Evolutionary conservation across 257 asterid genomes (phyloP), one percentile per base, ranked within the genome.

Genomic region (Salvia hispanica): DNA sequence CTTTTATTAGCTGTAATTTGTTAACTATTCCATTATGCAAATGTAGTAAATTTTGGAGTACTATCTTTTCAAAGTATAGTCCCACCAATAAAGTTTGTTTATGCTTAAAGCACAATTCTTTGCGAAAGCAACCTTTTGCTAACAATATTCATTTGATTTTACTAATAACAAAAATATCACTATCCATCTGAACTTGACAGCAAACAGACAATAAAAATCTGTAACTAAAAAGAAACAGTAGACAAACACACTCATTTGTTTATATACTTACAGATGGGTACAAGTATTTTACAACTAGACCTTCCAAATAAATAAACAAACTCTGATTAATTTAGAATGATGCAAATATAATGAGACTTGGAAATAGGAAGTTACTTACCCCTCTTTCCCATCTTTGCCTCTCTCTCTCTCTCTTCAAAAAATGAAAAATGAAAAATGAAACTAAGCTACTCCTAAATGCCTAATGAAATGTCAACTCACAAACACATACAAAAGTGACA

Each of bases 101-200:
- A 70, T 72, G 85, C 95, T 85, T 90, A 74, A 86, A 86, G 90
- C 85, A 83, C 62, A 84, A 81, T 78, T 79, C 67, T 66, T 37
- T 42, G 16, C 55, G 70, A 82, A 75, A 80, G 76, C 82, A 83
- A 67, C 57, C 47, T 64, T 74, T 72, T 43, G 61, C 76, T 58
- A 72, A 18, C 66, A 63, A 45, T 62, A 62, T 52, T 16, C 21
- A 46, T 42, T 42, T 44, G 14, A 72, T 34, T 43, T 54, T 53
- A 47, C 12, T 46, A 58, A 39, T 25, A 61, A 28, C 52, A 58
- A n/a, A n/a, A 43, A 74, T 45, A 70, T 39, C 52, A 75, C 21
- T 42, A 33, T 58, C 33, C 48, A 47, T 16, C 47, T 53, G 3
- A 69, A 44, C 52, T 64, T 73, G 75, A n/a, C n/a, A n/a, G n/a